These are phyloP conservation scores for Bacterosira constricta DNA, from an alignment of 108 stramenopile genomes.

Conservation along the genomic window DNA sequence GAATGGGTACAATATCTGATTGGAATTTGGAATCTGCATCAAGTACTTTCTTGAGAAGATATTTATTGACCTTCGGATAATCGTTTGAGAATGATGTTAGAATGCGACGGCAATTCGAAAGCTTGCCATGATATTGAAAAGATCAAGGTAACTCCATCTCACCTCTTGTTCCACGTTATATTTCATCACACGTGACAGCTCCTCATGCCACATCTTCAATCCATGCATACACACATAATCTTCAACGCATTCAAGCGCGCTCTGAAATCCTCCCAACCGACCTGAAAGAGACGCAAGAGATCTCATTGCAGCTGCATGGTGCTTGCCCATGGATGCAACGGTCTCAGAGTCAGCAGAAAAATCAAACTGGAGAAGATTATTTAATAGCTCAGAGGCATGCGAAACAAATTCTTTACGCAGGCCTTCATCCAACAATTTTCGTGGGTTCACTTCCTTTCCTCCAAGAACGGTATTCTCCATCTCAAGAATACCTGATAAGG, in stretches of 20 bases:
- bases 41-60: slow-evolving; percentile 58
- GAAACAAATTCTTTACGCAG: slow-evolving; percentile 62
- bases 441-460: slow-evolving; percentile 62
- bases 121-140: not conserved
- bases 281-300: slow-evolving; percentile 29
- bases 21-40: slow-evolving; percentile 54
- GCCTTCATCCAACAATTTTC: slow-evolving; percentile 62
- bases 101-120: not conserved
- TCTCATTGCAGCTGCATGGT: slow-evolving; percentile 32
- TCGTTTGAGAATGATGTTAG: not conserved
- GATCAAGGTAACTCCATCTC: slow-evolving; percentile 4
- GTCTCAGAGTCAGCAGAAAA: slow-evolving; percentile 48
- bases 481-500: slow-evolving; percentile 44
- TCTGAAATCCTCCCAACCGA: slow-evolving; percentile 50
- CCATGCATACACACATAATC: slow-evolving; percentile 66
- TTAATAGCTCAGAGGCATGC: slow-evolving; percentile 49
- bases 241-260: slow-evolving; percentile 61
- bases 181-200: slow-evolving; percentile 53
- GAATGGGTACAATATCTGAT: slow-evolving; percentile 53
- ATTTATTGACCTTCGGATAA: slow-evolving; percentile 43
- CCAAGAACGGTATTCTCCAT: slow-evolving; percentile 73
- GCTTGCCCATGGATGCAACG: slow-evolving; percentile 30
- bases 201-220: slow-evolving; percentile 66
- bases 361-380: slow-evolving; percentile 49
- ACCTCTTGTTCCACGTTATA: slow-evolving; percentile 68